Evolutionary conservation across 495 filamentous ascomycete species (phyloP).

Genomic region (Bryoglossum gracile): DNA sequence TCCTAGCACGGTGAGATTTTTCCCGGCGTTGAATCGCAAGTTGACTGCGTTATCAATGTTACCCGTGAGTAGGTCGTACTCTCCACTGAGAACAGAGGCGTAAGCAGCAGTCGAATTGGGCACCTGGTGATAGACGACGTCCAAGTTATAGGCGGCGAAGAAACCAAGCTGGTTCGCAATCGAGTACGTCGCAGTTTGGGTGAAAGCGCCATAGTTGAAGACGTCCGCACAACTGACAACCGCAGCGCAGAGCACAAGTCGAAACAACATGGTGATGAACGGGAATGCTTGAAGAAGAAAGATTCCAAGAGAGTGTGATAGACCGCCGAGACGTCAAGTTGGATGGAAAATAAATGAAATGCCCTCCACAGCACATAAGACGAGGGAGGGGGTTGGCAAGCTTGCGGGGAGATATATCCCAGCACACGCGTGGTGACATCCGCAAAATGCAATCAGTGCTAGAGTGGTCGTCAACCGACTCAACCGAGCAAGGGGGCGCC

Average conservation of each 20-base stretch:
- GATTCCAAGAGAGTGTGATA: too few relatives aligned
- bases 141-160: slow-evolving; percentile 24
- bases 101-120: slow-evolving; percentile 27
- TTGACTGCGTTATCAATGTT: slow-evolving; percentile 27
- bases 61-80: slow-evolving; percentile 26
- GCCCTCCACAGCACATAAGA: too few relatives aligned
- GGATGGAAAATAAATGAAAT: too few relatives aligned
- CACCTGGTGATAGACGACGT: slow-evolving; percentile 26
- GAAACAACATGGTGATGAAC: too few relatives aligned
- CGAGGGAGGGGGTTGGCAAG: too few relatives aligned
- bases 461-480: too few relatives aligned
- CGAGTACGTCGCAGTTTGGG: slow-evolving; percentile 25
- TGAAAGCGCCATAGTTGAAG: slow-evolving; percentile 12
- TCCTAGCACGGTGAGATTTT: slow-evolving; percentile 24
- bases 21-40: slow-evolving; percentile 26
- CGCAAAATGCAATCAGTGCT: too few relatives aligned
- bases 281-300: too few relatives aligned
- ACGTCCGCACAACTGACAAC: background rate
- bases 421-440: too few relatives aligned
- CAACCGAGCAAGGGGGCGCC: too few relatives aligned
- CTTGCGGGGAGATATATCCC: too few relatives aligned
- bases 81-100: slow-evolving; percentile 22
- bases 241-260: slow-evolving; percentile 11
- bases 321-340: too few relatives aligned
- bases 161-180: slow-evolving; percentile 28